Evolutionary conservation across 495 filamentous ascomycete species (phyloP), one percentile per base, ranked within the genome.

Genomic region (Viridothelium virens): DNA sequence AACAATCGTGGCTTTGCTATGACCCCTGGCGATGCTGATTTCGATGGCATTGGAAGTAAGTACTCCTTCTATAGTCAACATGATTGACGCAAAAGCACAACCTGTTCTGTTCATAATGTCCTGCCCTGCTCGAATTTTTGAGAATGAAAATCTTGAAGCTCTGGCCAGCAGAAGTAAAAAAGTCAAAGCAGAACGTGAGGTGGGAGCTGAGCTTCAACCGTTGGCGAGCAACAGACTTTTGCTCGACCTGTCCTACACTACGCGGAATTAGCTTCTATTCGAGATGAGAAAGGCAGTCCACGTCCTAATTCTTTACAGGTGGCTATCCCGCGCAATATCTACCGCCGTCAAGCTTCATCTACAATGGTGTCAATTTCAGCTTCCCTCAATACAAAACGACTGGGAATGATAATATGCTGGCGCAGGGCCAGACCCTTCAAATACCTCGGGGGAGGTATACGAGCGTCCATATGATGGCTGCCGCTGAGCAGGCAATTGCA

Each of bases 311-410:
- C 31, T 7, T 12, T 63, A 4, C 63, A 75, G 77, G 79, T 64
- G 77, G 77, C 2, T 84, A 82, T 67, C 80, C 80, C 2, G 77
- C 76, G 7, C 71, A 75, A 38, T 73, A 72, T 67, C 71, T 80
- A 1, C 79, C 80, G 25, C 69, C 69, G 3, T 76, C 78, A 47
- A 75, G 46, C 36, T 81, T 80, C 18, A 68, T 70, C 6, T 76
- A 80, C 41, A 75, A 76, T 10, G 78, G 80, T 12, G 72, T 82
- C 61, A 73, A 72, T n/a, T 84, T 81, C 66, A 68, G 65, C 0
- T 83, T 83, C 50, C 76, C 81, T 1, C 74, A 75, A 31, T 83
- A 83, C 64, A 80, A 80, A 56, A 71, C 74, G 10, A 65, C 76
- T 0, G 66, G 69, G 11, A 72, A 73, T 38, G 81, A 83, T 66